phyloP scores from a whole-genome alignment of 306 rosid genomes.

The Begonia fuchsioides region DNA sequence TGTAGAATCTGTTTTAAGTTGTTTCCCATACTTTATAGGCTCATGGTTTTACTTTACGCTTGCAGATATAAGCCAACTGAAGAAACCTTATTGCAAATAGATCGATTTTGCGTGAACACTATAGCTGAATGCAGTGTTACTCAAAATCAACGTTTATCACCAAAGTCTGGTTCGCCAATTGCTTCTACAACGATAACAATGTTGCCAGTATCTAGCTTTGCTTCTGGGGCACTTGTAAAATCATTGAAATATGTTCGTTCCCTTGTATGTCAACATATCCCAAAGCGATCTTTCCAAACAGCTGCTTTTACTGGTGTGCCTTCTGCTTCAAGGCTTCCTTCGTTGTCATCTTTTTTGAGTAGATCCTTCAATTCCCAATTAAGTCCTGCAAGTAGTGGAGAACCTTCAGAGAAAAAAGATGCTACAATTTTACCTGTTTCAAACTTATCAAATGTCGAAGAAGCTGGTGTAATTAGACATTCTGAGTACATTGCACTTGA shows the following conservation, averaged over 20 bases:
- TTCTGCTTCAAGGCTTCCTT: conserved; percentile 66
- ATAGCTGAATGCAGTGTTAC: conserved; percentile 64
- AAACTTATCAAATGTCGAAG: conserved; percentile 53
- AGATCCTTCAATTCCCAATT: conserved; percentile 79
- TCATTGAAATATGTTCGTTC: conserved; percentile 86
- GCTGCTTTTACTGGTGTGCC: conserved; percentile 84
- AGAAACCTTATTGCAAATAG: conserved; percentile 86
- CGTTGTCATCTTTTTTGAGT: conserved; percentile 77
- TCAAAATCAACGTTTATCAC: conserved; percentile 41
- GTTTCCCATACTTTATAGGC: conserved; percentile 10
- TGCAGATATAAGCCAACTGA: conserved; percentile 86
- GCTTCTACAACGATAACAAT: conserved; percentile 40
- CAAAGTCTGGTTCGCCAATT: conserved; percentile 40
- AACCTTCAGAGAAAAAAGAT: conserved; percentile 52
- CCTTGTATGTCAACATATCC: conserved; percentile 76
- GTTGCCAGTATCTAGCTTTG: conserved; percentile 71
- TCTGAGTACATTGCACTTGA: conserved; percentile 58
- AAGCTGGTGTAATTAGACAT: conserved; percentile 54
- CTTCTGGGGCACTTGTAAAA: conserved; percentile 75
- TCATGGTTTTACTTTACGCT: conserved; percentile 13
- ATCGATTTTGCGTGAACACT: conserved; percentile 85
- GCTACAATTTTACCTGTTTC: conserved; percentile 37
- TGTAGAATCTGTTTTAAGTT: not conserved
- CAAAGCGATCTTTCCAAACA: conserved; percentile 70
- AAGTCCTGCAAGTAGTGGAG: conserved; percentile 50